A percentile compares a stretch with the other conserved stretches of the same genome.
phyloP scores from a whole-genome alignment of 768 basidiomycete genomes.

The Postia placenta region DNA sequence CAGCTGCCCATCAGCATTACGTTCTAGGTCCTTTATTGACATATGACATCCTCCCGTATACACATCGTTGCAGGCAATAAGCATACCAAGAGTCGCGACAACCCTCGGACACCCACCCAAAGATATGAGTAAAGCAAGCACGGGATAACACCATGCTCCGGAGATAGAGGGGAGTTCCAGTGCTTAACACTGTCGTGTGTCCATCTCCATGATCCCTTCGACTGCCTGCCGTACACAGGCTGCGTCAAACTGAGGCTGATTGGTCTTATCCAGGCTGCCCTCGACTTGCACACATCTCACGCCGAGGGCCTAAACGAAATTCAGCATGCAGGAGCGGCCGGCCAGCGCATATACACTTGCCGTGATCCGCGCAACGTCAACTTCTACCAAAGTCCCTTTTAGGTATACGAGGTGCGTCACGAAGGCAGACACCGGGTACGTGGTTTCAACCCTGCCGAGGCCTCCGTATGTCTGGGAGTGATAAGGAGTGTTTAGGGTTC shows the following conservation, averaged over 20 bases:
- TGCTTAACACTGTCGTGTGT: too few species aligned
- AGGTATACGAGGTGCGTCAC: constrained; percentile 83
- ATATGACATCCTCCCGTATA: too few species aligned
- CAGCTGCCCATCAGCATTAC: too few species aligned
- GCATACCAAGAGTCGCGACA: too few species aligned
- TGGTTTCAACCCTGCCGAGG: constrained; percentile 51
- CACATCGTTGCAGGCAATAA: too few species aligned
- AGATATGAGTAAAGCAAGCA: too few species aligned
- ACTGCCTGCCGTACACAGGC: constrained; percentile 39
- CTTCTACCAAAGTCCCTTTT: constrained; percentile 50
- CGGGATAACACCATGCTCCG: too few species aligned
- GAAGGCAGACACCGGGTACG: constrained; percentile 73
- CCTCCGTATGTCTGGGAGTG: constrained; percentile 41
- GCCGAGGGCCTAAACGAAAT: constrained; percentile 41
- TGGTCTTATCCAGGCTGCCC: constrained; percentile 20
- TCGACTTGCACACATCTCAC: constrained; percentile 52
- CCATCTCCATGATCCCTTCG: constrained; percentile 6
- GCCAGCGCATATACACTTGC: constrained; percentile 37
- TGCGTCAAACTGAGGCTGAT: constrained; percentile 38
- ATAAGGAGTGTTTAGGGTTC: constrained; percentile 63
- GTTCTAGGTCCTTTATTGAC: too few species aligned
- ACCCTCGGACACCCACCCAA: too few species aligned
- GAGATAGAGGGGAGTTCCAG: too few species aligned
- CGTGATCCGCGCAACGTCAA: constrained; percentile 55
- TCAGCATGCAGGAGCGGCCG: background rate